Evolutionary conservation across 73 alveolate genomes (phyloP).

Genomic region (Effrenium voratum): DNA sequence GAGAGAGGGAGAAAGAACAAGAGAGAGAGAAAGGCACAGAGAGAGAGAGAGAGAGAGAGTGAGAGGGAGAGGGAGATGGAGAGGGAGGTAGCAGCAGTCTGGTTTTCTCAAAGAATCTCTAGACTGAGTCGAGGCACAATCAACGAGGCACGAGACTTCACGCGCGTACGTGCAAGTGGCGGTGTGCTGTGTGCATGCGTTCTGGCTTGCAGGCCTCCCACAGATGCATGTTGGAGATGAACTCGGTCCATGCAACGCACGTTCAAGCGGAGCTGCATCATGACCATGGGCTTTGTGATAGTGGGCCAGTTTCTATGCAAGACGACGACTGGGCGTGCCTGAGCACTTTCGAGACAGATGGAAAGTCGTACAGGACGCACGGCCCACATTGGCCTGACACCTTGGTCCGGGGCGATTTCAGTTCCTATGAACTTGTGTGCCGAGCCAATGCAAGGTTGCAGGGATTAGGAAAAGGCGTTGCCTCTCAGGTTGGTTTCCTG

Average conservation of each 20-base stretch:
- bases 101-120: too few species aligned
- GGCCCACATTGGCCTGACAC: background rate
- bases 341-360: slow-evolving; percentile 37
- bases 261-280: slow-evolving; percentile 36
- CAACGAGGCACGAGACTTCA: too few species aligned
- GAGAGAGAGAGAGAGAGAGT: too few species aligned
- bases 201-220: slow-evolving; percentile 29
- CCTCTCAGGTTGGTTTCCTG: slow-evolving; percentile 33
- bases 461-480: background rate
- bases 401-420: background rate
- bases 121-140: too few species aligned
- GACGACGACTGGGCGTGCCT: slow-evolving; percentile 82
- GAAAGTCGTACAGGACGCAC: background rate
- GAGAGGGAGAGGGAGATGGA: too few species aligned
- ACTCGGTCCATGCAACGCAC: background rate
- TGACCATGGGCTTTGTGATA: slow-evolving; percentile 17
- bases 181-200: background rate
- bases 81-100: too few species aligned
- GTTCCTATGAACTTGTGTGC: background rate
- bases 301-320: slow-evolving; percentile 49
- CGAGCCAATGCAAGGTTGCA: background rate
- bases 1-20: too few species aligned
- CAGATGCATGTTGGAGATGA: slow-evolving; percentile 89
- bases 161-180: too few species aligned
- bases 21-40: too few species aligned